phyloP scores from a whole-genome alignment of 768 basidiomycete species.

The Neoboletus subvelutipes region DNA sequence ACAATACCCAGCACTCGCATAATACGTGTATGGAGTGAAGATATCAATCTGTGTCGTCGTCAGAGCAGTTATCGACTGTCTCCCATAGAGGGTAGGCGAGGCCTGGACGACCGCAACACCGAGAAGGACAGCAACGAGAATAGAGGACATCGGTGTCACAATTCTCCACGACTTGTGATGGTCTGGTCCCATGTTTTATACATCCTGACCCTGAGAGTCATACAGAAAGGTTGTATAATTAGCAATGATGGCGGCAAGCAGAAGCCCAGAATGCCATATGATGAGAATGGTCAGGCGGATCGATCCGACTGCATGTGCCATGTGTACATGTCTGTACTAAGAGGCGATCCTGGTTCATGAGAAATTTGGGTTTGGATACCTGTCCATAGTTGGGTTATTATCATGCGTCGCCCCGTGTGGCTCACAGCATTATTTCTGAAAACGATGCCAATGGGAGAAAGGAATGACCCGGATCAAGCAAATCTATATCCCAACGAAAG shows the following conservation, averaged over 20 bases:
- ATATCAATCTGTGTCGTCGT: constrained; percentile 39
- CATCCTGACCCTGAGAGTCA: not conserved
- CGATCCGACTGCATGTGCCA: not conserved
- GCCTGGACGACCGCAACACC: constrained; percentile 11
- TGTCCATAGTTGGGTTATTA: not conserved
- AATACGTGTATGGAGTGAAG: constrained; percentile 50
- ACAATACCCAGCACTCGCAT: constrained; percentile 54
- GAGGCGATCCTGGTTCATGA: not conserved
- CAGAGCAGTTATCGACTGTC: constrained; percentile 41
- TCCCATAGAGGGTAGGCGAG: constrained; percentile 29
- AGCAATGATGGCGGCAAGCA: not conserved
- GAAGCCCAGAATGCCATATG: constrained; percentile 7
- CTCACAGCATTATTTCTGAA: not conserved
- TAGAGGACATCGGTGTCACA: constrained; percentile 14
- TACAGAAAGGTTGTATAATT: constrained; percentile 2
- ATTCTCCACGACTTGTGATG: not conserved
- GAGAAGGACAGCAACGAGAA: constrained; percentile 19
- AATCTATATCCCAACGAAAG: too few relatives aligned
- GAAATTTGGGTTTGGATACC: not conserved
- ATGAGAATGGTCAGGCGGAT: constrained; percentile 1
- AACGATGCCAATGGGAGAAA: not conserved
- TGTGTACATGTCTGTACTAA: not conserved
- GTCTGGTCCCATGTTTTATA: not conserved
- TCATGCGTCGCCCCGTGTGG: not conserved
- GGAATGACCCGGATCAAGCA: not conserved